phyloP scores from a whole-genome alignment of 139 green algal species.

The Tetraselmis striata region DNA sequence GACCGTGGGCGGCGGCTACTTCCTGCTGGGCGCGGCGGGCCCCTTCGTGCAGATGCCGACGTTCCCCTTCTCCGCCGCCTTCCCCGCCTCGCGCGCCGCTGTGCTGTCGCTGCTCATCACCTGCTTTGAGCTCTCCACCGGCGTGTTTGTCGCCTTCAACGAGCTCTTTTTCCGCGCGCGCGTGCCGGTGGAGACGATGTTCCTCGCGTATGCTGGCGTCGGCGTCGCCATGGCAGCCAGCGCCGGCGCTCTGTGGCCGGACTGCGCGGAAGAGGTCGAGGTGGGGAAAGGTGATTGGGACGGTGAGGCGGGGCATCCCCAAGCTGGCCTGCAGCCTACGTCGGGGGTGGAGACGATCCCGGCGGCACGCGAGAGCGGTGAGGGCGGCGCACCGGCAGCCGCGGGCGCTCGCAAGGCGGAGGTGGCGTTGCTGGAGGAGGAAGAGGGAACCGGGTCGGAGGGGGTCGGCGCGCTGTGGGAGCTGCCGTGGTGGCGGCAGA shows the following conservation, averaged over 20 bases:
- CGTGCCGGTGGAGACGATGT: neutral
- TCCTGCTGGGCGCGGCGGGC: neutral
- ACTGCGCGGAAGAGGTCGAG: neutral
- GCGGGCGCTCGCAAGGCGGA: neutral
- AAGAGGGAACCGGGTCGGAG: neutral
- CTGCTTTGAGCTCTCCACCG: slow-evolving; percentile 5
- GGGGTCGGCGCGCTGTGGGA: neutral
- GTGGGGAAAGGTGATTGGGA: neutral
- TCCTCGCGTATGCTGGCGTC: neutral
- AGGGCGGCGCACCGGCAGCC: neutral
- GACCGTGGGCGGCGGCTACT: neutral
- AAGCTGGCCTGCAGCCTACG: neutral
- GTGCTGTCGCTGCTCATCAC: neutral
- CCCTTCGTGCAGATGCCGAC: slow-evolving; percentile 1
- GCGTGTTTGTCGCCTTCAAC: neutral
- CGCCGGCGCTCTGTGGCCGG: neutral
- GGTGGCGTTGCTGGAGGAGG: too few species aligned
- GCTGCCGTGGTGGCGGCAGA: neutral
- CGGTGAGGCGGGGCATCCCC: neutral
- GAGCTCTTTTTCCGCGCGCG: neutral
- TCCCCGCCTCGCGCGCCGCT: neutral
- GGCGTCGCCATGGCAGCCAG: neutral
- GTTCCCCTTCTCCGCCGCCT: neutral
- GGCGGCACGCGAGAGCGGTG: too few species aligned
- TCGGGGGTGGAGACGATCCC: neutral